Evolutionary conservation across 768 basidiomycete genomes (phyloP), one percentile per base, ranked within the genome.

Genomic region (Hygrophoropsis aurantiaca): DNA sequence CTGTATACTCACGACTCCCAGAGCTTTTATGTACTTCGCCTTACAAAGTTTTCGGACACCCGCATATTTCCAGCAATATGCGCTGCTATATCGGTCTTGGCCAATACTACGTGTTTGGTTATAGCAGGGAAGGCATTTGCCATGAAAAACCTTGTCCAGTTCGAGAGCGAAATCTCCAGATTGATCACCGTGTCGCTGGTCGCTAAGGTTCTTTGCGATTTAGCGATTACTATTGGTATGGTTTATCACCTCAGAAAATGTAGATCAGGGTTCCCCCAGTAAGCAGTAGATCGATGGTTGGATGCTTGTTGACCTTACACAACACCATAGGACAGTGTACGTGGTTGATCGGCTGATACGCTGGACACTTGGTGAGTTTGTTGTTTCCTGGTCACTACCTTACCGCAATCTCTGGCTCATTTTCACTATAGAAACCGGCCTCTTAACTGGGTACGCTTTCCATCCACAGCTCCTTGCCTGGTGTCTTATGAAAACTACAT

Each of bases 1-100:
- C 23, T 9, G 18, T 32, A n/a, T n/a, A n/a, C 11, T 13, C 42
- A n/a, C 13, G 11, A 5, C 18, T 16, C 27, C 27, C 25, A 47
- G 46, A 7, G 39, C 26, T 47, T 47, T 25, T 47, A 30, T 25
- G 34, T 32, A n/a, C 42, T 19, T 24, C 46, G 46, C 16, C 38
- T 47, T 10, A 42, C 30, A 39, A 47, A 7, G 30, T 40, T 47
- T 15, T 34, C 32, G 20, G 8, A 20, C 20, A 42, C 21, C 1
- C 2, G 18, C 11, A 27, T 34, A 26, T 34, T 47, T 4, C 40
- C 40, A 4, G 6, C 42, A 11, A 32, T 47, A 16, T 47, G 46
- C 30, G 25, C 18, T n/a, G 18, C 6, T 6, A 15, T 47, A 7
- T 42, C 26, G 13, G 4, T 47, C 1, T n/a, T 42, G n/a, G 40